Evolutionary conservation across 1,284 basidiomycete species (phyloP), one percentile per base, ranked within the genome.

Genomic region (Leccinum cinnamomeum): DNA sequence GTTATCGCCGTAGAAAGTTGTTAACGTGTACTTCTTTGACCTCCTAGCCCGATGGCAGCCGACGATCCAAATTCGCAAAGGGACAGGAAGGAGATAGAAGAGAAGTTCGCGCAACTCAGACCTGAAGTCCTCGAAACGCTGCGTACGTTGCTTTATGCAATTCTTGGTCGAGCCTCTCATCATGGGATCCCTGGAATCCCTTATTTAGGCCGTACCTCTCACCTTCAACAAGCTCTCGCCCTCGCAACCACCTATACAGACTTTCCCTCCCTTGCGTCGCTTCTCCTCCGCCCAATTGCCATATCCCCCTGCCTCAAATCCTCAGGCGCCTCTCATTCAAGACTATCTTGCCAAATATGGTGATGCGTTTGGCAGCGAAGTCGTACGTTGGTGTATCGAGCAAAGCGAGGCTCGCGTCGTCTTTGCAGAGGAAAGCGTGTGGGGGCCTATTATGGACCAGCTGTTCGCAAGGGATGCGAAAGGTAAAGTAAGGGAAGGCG

Each of bases 181-280:
- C 18, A 59, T 3, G 28, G 10, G 18, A 33, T 16, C 12, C n/a
- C 14, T 18, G 28, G 10, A 14, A 33, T 16, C 12, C n/a, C 14
- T 18, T 50, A 12, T 58, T 88, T n/a, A 81, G 81, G 58, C 8
- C 53, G 66, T 3, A 86, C 87, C 61, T 89, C 89, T 4, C 83
- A 89, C 65, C 81, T 84, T 7, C 81, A 84, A 39, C 78, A 87
- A 56, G 94, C 94, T 0, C 95, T 94, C 74, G 75, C 79, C 7
- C 83, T 97, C 2, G 94, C 95, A 2, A 94, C 97, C 70, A 82
- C 90, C 66, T 95, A 95, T 73, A 82, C 82, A 25, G 95, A 97
- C 74, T 97, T 92, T 78, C 79, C 84, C 12, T 92, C 87, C 41
- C 83, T 98, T 8, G 93, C 91, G 20, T 85, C 89, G 50, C 82